These are phyloP conservation scores for Lactifluus subvellereus DNA, from an alignment of 768 basidiomycete genomes.

Conservation along the genomic window DNA sequence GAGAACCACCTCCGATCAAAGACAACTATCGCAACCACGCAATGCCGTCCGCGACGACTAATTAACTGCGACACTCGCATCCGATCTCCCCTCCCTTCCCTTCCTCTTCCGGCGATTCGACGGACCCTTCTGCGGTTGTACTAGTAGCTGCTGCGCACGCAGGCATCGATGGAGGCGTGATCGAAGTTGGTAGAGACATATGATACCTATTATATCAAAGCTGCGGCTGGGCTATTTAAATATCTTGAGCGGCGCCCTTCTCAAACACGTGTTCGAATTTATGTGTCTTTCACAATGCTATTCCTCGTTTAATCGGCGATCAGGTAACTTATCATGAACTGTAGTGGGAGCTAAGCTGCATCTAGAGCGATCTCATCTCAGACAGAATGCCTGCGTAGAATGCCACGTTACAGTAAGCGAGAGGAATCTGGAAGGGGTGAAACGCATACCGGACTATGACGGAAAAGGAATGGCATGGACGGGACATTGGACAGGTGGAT, in stretches of 20 bases:
- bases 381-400: background rate
- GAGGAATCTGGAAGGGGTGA: too few relatives aligned
- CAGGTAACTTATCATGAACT: background rate
- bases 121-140: background rate
- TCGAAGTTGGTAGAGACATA: background rate
- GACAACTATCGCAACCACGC: too few relatives aligned
- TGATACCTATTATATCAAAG: background rate
- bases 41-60: background rate
- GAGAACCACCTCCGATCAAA: background rate
- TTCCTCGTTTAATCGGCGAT: background rate
- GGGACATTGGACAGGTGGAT: too few relatives aligned
- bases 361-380: background rate
- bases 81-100: background rate
- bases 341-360: background rate
- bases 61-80: background rate
- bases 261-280: background rate
- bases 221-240: background rate
- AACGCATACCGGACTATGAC: background rate
- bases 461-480: background rate
- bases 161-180: background rate
- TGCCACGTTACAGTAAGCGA: too few relatives aligned
- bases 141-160: background rate
- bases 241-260: background rate
- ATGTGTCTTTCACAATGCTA: background rate
- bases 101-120: too few relatives aligned